phyloP scores from a whole-genome alignment of 768 basidiomycete species.

The Amanita pseudoporphyria region DNA sequence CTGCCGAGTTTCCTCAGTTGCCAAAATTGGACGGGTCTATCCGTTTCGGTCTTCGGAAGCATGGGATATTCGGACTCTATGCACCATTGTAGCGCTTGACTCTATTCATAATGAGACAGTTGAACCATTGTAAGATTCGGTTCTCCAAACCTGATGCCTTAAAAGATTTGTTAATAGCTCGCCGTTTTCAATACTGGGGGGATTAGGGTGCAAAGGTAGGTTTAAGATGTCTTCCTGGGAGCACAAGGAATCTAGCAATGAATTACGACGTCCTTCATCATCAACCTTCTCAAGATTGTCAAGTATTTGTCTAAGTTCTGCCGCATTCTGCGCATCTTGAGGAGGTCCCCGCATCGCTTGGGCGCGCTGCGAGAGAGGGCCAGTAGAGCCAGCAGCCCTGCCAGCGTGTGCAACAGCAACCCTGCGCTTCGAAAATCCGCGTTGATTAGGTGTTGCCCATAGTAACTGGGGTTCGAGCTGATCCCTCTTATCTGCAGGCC shows the following conservation, averaged over 20 bases:
- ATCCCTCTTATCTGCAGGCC: slow-evolving; percentile 45
- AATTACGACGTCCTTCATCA: slow-evolving; percentile 62
- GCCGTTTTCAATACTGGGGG: slow-evolving; percentile 61
- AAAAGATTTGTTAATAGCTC: slow-evolving; percentile 64
- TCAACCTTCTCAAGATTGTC: slow-evolving; percentile 65
- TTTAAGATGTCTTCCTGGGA: slow-evolving; percentile 60
- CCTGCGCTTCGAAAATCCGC: slow-evolving; percentile 39
- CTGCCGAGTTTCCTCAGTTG: slow-evolving; percentile 45
- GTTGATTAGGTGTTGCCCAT: slow-evolving; percentile 68
- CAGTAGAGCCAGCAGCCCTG: too few species aligned
- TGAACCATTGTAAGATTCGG: background rate
- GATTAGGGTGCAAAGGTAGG: slow-evolving; percentile 60
- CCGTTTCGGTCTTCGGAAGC: slow-evolving; percentile 55
- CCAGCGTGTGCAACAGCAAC: too few species aligned
- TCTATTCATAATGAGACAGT: slow-evolving; percentile 28
- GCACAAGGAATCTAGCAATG: slow-evolving; percentile 62
- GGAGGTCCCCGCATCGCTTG: background rate
- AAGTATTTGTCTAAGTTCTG: slow-evolving; percentile 58
- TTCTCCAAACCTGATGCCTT: slow-evolving; percentile 65
- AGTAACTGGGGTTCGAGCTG: slow-evolving; percentile 54
- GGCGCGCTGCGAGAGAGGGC: background rate
- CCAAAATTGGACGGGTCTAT: slow-evolving; percentile 88
- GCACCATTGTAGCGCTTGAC: slow-evolving; percentile 82
- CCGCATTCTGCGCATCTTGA: slow-evolving; percentile 48
- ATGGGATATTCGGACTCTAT: slow-evolving; percentile 70